Percentiles rank a stretch among this genome's conserved stretches.
These are phyloP conservation scores for Diaporthe citri DNA, from an alignment of 2,329 filamentous ascomycete genomes.

Conservation along the genomic window DNA sequence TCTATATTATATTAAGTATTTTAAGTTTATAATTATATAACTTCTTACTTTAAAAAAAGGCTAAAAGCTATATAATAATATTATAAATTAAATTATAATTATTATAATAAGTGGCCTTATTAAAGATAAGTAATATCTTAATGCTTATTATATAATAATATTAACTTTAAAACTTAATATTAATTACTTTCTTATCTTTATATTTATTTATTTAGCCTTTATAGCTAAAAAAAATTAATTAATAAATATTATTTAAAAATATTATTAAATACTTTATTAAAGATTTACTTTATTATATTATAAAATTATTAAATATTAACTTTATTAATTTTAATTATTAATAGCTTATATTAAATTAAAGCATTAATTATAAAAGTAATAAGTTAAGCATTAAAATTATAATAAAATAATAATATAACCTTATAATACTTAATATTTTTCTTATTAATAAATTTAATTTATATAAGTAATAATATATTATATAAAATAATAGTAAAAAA, in stretches of 20 bases:
- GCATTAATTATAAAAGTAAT: no score
- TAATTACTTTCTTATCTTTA: neutral
- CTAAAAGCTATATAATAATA: neutral
- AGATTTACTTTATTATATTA: neutral
- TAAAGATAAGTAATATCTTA: neutral
- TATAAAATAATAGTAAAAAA: no score
- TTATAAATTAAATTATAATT: neutral
- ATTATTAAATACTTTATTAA: neutral
- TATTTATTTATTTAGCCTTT: neutral
- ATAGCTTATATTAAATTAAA: no score
- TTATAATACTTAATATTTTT: no score
- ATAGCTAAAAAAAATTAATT: neutral
- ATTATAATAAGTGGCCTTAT: neutral
- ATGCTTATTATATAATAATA: no score
- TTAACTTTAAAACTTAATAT: no score
- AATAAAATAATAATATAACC: no score
- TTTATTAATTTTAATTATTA: no score
- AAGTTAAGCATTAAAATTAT: no score
- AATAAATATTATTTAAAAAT: neutral
- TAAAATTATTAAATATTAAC: neutral
- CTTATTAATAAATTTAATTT: no score
- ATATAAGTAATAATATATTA: no score
- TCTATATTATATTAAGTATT: neutral
- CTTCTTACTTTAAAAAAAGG: neutral
- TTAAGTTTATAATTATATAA: neutral